Evolutionary conservation across 2,329 filamentous ascomycete genomes (phyloP).

Genomic region (Zymoseptoria tritici): DNA sequence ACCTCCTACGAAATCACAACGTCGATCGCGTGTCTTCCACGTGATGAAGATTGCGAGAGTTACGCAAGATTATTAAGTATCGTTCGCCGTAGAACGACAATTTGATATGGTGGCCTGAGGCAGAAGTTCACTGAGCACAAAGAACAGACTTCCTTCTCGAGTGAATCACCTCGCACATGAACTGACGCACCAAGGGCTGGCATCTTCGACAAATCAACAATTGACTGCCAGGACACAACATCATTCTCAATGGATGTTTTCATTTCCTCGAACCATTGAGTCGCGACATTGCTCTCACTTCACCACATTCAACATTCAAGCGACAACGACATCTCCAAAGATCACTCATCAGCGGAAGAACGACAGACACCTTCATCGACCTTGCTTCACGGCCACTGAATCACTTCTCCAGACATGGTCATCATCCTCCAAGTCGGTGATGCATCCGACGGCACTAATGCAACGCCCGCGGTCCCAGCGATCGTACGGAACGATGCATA

Average conservation of each 20-base stretch:
- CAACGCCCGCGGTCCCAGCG: not conserved
- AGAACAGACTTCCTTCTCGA: no score
- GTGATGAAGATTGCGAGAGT: no score
- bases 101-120: not conserved
- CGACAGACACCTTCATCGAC: not conserved
- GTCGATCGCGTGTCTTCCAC: no score
- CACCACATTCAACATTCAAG: not conserved
- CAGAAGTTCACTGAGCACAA: not conserved
- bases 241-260: no score
- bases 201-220: no score
- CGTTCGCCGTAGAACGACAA: no score
- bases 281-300: not conserved
- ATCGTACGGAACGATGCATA: slow-evolving; percentile 21
- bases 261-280: not conserved
- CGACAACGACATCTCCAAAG: not conserved
- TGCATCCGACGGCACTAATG: slow-evolving; percentile 12
- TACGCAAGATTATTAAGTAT: no score
- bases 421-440: not conserved
- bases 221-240: no score
- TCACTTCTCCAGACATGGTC: not conserved
- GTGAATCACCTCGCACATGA: no score
- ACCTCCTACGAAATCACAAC: no score
- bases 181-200: no score
- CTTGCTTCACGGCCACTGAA: not conserved
- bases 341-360: not conserved